Base-by-base conservation (phyloP, 140 eudicot species). In the Oenanthe javanica region DNA sequence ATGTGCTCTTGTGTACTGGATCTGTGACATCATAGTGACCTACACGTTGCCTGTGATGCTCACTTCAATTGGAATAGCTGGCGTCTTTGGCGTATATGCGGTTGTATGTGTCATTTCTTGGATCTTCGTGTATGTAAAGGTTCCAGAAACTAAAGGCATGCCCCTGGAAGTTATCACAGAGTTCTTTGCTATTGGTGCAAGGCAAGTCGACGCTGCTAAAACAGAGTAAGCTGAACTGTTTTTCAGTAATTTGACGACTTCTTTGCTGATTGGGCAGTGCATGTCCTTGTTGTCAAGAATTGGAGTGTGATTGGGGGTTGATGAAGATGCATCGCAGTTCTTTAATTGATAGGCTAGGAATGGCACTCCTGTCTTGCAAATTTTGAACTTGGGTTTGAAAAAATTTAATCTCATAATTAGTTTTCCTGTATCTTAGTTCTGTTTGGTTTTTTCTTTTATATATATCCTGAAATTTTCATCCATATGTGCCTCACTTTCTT, bases 121-220 rank as follows among this genome's bases (percentile, higher is more conserved):
- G 91, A 75, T 88, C 59, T 88, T 88, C 10, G 89, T 88, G 67
- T 86, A 81, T 79, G 77, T 82, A 75, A 86, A 88, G 87, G 89
- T 88, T 51, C 91, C 91, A 23, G 89, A 88, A 72, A 88, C 91
- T 6, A 88, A 88, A 81, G 91, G 89, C 79, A 86, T 88, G 91
- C 91, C 91, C 14, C 76, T 88, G 46, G 91, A 88, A 74, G 91
- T 88, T 47, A 88, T 88, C 66, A 79, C 91, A 0, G 89, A 88
- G 84, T 85, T 88, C 82, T 88, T 88, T 40, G 89, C 91, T 11
- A 81, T 88, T 14, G 87, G 91, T n/a, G 89, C 89, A 51, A 79
- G 81, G 48, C 86, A 82, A 27, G 72, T 49, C n/a, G 80, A 63
- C n/a, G 80, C 77, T 66, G 80, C 81, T 8, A 84, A 84, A 63